These are phyloP conservation scores for Elaphomyces granulatus DNA, from an alignment of 495 filamentous ascomycete genomes.

Conservation along the genomic window DNA sequence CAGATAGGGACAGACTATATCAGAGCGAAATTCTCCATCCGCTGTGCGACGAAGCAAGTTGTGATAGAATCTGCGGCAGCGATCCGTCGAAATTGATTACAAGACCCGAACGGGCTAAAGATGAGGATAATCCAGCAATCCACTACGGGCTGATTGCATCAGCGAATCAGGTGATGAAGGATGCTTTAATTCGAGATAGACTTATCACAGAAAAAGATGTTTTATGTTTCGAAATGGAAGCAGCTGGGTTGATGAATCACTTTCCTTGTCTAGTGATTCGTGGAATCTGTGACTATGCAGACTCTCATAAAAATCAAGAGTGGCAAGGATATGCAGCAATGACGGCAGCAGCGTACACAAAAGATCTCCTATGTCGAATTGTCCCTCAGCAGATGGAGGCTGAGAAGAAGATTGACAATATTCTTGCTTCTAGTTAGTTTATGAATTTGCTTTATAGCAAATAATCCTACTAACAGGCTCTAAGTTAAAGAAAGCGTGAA, in stretches of 20 bases:
- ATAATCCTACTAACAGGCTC: background rate
- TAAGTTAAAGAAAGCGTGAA: slow-evolving; percentile 5
- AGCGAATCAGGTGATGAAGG: slow-evolving; percentile 14
- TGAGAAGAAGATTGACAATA: slow-evolving; percentile 2
- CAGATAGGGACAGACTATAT: slow-evolving; percentile 23
- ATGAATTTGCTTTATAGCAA: background rate
- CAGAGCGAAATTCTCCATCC: slow-evolving; percentile 13
- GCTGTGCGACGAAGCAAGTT: slow-evolving; percentile 8
- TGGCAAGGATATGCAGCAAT: slow-evolving; percentile 21
- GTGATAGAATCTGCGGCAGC: slow-evolving; percentile 13
- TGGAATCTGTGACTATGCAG: slow-evolving; percentile 24
- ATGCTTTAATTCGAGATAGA: slow-evolving; percentile 14
- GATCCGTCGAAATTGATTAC: slow-evolving; percentile 12
- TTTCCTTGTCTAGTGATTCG: slow-evolving; percentile 25
- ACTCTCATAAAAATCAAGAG: slow-evolving; percentile 23
- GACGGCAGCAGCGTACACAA: slow-evolving; percentile 15
- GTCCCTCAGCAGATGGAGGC: slow-evolving; percentile 3
- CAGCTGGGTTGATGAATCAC: slow-evolving; percentile 18
- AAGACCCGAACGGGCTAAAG: slow-evolving; percentile 12
- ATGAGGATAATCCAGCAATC: slow-evolving; percentile 15
- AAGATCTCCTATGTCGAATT: slow-evolving; percentile 6
- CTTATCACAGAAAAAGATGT: slow-evolving; percentile 18
- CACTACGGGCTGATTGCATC: slow-evolving; percentile 21
- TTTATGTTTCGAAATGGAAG: slow-evolving; percentile 28
- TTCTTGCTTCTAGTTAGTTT: background rate